Evolutionary conservation across 805 yeast genomes (phyloP).

Genomic region (Tetrapisispora fleetii): DNA sequence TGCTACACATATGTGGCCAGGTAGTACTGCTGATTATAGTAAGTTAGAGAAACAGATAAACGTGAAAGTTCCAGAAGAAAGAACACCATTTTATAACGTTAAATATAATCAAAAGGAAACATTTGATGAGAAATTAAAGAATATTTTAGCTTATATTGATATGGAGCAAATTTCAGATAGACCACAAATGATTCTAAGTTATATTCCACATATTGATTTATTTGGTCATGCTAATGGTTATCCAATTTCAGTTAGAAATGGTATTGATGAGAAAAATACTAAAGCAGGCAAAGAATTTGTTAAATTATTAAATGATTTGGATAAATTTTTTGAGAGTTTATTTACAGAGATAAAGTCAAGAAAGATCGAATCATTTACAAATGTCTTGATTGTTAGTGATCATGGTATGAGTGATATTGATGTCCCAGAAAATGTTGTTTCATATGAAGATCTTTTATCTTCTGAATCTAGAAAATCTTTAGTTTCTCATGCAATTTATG

Average conservation of each 20-base stretch:
- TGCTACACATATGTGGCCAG: conserved; percentile 92
- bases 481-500: conserved; percentile 9
- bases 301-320: conserved; percentile 44
- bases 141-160: conserved; percentile 63
- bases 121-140: conserved; percentile 41
- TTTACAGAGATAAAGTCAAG: conserved; percentile 40
- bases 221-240: conserved; percentile 68
- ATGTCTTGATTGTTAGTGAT: conserved; percentile 73
- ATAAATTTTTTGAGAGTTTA: conserved; percentile 46
- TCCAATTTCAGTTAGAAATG: conserved; percentile 37
- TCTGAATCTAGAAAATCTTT: conserved; percentile 16
- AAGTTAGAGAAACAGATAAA: neutral
- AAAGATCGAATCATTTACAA: conserved; percentile 55
- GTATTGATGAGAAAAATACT: conserved; percentile 1
- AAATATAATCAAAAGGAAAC: conserved; percentile 53
- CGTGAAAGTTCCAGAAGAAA: conserved; percentile 30
- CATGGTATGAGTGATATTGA: conserved; percentile 92
- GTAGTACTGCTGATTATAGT: conserved; percentile 55
- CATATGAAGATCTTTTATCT: conserved; percentile 63
- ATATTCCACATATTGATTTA: conserved; percentile 77
- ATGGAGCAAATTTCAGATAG: conserved; percentile 34
- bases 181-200: conserved; percentile 69
- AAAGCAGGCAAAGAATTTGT: conserved; percentile 19
- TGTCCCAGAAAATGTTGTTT: conserved; percentile 30
- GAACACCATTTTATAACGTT: conserved; percentile 46